Conservation (phyloP, 164 flowering plant genomes). For the Santalum album region DNA sequence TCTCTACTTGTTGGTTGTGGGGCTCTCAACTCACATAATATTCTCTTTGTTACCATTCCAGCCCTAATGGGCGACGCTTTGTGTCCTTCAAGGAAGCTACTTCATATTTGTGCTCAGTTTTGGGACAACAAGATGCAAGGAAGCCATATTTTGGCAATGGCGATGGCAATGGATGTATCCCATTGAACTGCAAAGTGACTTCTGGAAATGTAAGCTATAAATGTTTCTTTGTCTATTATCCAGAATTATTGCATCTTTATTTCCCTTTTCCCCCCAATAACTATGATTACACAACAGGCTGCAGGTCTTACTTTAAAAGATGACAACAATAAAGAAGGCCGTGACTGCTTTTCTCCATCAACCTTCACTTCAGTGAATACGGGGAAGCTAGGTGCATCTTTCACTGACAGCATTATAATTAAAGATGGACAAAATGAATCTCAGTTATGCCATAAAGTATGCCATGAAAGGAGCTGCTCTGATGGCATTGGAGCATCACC, state of each 20-base stretch:
- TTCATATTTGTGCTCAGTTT: slow-evolving; percentile 46
- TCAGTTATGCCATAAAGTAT: slow-evolving; percentile 31
- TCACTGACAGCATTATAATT: slow-evolving; percentile 23
- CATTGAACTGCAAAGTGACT: slow-evolving; percentile 11
- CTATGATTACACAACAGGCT: slow-evolving; percentile 18
- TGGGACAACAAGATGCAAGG: slow-evolving; percentile 25
- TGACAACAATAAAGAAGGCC: slow-evolving; percentile 18
- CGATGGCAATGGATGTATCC: slow-evolving; percentile 10
- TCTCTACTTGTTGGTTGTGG: slow-evolving; percentile 5
- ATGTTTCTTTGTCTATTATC: background rate
- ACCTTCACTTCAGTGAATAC: slow-evolving; percentile 16
- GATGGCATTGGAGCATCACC: slow-evolving; percentile 21
- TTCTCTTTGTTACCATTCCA: slow-evolving; percentile 20
- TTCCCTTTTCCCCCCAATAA: background rate
- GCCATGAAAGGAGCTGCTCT: slow-evolving; percentile 19
- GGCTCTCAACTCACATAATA: slow-evolving; percentile 7
- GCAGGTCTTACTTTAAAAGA: slow-evolving; percentile 16
- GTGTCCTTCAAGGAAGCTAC: slow-evolving; percentile 68
- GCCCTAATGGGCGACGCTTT: slow-evolving; percentile 77
- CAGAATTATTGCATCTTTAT: slow-evolving; percentile 1
- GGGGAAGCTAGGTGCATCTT: slow-evolving; percentile 9
- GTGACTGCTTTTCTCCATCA: slow-evolving; percentile 13
- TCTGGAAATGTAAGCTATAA: slow-evolving; percentile 30
- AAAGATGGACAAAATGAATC: slow-evolving; percentile 36
- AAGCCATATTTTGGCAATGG: slow-evolving; percentile 9